Evolutionary conservation across 2,329 filamentous ascomycete species (phyloP).

Genomic region (Colletotrichum tropicale): DNA sequence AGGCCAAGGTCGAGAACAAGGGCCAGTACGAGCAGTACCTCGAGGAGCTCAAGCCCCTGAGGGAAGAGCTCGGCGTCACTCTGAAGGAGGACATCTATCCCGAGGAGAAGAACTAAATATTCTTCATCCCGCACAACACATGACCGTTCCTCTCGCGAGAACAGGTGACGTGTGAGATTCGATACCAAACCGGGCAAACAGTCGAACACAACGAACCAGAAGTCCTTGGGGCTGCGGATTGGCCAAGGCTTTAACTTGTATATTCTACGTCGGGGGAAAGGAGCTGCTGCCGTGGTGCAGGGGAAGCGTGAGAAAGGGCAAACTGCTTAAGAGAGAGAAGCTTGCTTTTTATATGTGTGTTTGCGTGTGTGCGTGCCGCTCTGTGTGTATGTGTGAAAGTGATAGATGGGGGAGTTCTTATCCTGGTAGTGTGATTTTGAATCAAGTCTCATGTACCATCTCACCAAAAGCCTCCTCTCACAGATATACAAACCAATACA

Average conservation of each 20-base stretch:
- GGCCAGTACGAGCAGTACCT: slow-evolving; percentile 97
- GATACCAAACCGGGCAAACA: not conserved
- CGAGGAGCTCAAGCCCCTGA: slow-evolving; percentile 87
- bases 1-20: slow-evolving; percentile 99
- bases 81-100: slow-evolving; percentile 95
- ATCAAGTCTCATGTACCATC: slow-evolving; percentile 18
- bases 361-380: not conserved
- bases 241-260: slow-evolving; percentile 31
- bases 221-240: slow-evolving; percentile 1
- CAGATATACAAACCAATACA: not conserved
- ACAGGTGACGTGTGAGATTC: not conserved
- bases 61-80: slow-evolving; percentile 89
- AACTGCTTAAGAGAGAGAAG: slow-evolving; percentile 3
- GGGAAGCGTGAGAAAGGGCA: not conserved
- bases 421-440: slow-evolving; percentile 18
- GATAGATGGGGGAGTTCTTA: slow-evolving; percentile 16
- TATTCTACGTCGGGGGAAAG: slow-evolving; percentile 34
- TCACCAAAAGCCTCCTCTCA: not conserved
- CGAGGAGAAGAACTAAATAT: slow-evolving; percentile 51
- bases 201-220: not conserved
- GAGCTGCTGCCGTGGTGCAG: not conserved
- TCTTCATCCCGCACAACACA: not conserved
- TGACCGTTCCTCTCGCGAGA: not conserved
- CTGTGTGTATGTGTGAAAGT: not conserved
- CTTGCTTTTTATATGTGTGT: not conserved